These are phyloP conservation scores for Calonectria henricotiae DNA, from an alignment of 2,329 filamentous ascomycete species.

Conservation along the genomic window DNA sequence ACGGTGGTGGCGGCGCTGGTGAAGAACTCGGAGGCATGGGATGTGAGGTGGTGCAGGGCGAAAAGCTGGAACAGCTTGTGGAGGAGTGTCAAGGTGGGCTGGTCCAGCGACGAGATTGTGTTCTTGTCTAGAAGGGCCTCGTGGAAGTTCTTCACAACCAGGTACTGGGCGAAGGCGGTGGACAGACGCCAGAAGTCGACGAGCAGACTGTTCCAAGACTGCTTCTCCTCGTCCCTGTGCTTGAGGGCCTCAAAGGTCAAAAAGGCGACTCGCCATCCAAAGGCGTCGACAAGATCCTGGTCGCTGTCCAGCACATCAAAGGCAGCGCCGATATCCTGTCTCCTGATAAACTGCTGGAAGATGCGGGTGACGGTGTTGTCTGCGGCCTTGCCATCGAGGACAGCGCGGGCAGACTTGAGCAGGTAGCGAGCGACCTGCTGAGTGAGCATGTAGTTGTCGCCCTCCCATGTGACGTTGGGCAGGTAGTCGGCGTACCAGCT, in stretches of 20 bases:
- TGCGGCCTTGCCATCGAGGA: slow-evolving; percentile 74
- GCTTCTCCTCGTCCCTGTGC: slow-evolving; percentile 82
- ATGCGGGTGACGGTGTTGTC: slow-evolving; percentile 65
- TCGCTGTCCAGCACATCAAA: slow-evolving; percentile 83
- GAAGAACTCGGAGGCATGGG: slow-evolving; percentile 82
- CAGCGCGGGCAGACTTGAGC: slow-evolving; percentile 81
- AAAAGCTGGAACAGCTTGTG: slow-evolving; percentile 89
- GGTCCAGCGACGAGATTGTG: slow-evolving; percentile 70
- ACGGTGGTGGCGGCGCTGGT: slow-evolving; percentile 79
- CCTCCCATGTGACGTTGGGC: slow-evolving; percentile 81
- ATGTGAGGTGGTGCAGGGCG: slow-evolving; percentile 75
- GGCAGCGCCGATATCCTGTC: slow-evolving; percentile 80
- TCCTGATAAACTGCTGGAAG: slow-evolving; percentile 75
- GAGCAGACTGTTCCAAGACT: slow-evolving; percentile 83
- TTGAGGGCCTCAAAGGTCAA: slow-evolving; percentile 83
- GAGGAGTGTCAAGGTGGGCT: slow-evolving; percentile 72
- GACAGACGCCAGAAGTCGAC: slow-evolving; percentile 85
- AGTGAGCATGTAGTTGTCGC: slow-evolving; percentile 87
- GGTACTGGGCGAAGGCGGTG: slow-evolving; percentile 83
- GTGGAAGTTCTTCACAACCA: slow-evolving; percentile 83
- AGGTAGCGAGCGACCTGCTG: slow-evolving; percentile 86
- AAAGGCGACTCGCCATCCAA: slow-evolving; percentile 82
- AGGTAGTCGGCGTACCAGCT: slow-evolving; percentile 84
- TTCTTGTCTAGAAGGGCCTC: slow-evolving; percentile 63
- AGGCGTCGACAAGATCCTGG: slow-evolving; percentile 80